phyloP scores from a whole-genome alignment of 2,329 filamentous ascomycete genomes.

The Fusarium clavum region DNA sequence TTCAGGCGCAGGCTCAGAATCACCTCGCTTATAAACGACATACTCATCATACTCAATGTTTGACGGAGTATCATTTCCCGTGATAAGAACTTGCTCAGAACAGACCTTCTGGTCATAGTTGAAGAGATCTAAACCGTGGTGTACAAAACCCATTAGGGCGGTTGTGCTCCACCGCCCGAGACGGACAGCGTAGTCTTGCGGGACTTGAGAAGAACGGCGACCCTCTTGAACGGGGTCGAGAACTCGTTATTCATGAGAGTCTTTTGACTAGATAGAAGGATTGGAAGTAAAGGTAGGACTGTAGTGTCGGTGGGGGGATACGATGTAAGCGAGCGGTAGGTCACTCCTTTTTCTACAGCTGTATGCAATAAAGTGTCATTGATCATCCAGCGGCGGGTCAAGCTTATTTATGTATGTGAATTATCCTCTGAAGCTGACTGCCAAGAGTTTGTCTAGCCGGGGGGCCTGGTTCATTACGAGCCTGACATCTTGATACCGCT shows the following conservation, averaged over 20 bases:
- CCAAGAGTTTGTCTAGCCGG: constrained; percentile 33
- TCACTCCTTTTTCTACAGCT: background rate
- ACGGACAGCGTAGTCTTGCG: constrained; percentile 41
- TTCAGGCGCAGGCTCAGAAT: constrained; percentile 10
- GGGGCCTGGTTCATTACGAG: constrained; percentile 25
- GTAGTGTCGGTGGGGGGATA: background rate
- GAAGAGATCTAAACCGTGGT: constrained; percentile 52
- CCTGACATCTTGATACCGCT: background rate
- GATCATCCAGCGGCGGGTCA: constrained; percentile 19
- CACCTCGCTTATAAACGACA: constrained; percentile 50
- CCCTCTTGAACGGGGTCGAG: constrained; percentile 40
- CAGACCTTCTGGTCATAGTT: constrained; percentile 52
- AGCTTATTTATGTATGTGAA: constrained; percentile 36
- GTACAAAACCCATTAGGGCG: constrained; percentile 44
- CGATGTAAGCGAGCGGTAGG: constrained; percentile 8
- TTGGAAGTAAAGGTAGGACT: background rate
- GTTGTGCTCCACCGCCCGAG: constrained; percentile 42
- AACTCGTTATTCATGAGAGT: constrained; percentile 41
- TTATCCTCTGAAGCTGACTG: constrained; percentile 23
- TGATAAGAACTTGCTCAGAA: constrained; percentile 51
- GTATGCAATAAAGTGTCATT: constrained; percentile 5
- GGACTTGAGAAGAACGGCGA: constrained; percentile 41
- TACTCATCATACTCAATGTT: constrained; percentile 55
- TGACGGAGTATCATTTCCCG: constrained; percentile 45
- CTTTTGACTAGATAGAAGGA: constrained; percentile 3